Evolutionary conservation across 2,329 filamentous ascomycete genomes (phyloP).

Genomic region (Fusarium mundagurra): DNA sequence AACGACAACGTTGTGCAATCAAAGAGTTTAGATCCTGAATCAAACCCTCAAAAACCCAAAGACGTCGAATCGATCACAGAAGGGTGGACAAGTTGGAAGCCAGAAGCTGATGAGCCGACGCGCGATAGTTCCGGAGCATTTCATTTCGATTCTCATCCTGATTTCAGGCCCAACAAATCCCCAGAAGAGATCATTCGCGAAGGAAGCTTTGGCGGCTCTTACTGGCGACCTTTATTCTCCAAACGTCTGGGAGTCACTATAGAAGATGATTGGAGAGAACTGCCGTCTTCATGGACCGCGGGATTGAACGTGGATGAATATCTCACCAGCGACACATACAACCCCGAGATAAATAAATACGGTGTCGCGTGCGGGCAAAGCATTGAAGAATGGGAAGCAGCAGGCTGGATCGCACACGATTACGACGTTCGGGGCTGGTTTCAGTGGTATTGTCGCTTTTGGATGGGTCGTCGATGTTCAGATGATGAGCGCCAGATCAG

Average conservation of each 20-base stretch:
- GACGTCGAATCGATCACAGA: not conserved
- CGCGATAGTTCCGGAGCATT: not conserved
- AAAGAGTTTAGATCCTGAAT: not conserved
- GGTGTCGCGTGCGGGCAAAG: constrained; percentile 17
- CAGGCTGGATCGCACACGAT: constrained; percentile 18
- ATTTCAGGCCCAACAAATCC: constrained; percentile 17
- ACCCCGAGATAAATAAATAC: constrained; percentile 21
- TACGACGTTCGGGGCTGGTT: constrained; percentile 17
- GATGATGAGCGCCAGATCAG: constrained; percentile 22
- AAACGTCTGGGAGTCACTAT: not conserved
- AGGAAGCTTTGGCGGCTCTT: constrained; percentile 21
- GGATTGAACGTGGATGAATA: not conserved
- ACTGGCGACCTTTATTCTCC: constrained; percentile 7
- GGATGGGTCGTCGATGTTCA: constrained; percentile 12
- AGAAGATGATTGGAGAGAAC: constrained; percentile 8
- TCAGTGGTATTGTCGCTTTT: constrained; percentile 19
- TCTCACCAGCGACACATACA: not conserved
- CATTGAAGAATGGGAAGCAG: constrained; percentile 24
- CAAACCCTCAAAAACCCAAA: not conserved
- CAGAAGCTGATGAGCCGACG: not conserved
- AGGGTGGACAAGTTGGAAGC: not conserved
- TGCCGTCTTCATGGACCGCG: not conserved
- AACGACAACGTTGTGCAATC: not conserved
- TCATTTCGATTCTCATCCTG: not conserved
- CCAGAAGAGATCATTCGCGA: constrained; percentile 16